Percentiles rank a stretch among this genome's conserved stretches.
Evolutionary conservation across 2,329 filamentous ascomycete species (phyloP).

Genomic region (Macrophomina phaseolina): DNA sequence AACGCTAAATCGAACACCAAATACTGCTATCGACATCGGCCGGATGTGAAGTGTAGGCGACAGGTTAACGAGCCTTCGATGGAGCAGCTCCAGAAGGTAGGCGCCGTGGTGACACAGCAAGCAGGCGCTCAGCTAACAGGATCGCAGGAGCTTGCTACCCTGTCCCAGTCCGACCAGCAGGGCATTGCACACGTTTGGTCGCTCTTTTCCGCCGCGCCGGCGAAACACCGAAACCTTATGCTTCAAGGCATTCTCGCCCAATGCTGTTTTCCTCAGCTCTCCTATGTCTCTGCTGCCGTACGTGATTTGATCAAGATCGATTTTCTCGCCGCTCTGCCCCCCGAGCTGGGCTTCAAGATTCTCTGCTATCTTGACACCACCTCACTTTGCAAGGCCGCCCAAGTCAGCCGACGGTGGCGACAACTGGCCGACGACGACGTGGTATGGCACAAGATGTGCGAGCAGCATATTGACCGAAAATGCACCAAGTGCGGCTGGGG

Average conservation of each 20-base stretch:
- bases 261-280: slow-evolving; percentile 97
- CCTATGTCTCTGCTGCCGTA: slow-evolving; percentile 87
- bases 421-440: slow-evolving; percentile 94
- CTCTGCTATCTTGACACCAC: slow-evolving; percentile 91
- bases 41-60: slow-evolving; percentile 90
- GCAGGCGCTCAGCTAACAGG: slow-evolving; percentile 34
- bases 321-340: slow-evolving; percentile 85
- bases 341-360: slow-evolving; percentile 92
- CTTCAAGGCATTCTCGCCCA: slow-evolving; percentile 94
- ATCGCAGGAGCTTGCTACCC: slow-evolving; percentile 74
- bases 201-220: slow-evolving; percentile 91
- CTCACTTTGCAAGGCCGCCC: slow-evolving; percentile 92
- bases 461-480: slow-evolving; percentile 93
- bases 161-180: slow-evolving; percentile 86
- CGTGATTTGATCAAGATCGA: slow-evolving; percentile 97
- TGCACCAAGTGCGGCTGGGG: slow-evolving; percentile 97
- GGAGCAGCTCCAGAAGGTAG: slow-evolving; percentile 87
- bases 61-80: slow-evolving; percentile 95
- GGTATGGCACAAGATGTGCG: slow-evolving; percentile 98
- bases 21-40: slow-evolving; percentile 94
- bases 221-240: slow-evolving; percentile 95
- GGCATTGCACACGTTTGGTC: slow-evolving; percentile 98
- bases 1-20: slow-evolving; percentile 73
- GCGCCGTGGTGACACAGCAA: slow-evolving; percentile 39
- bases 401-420: slow-evolving; percentile 89